Base-by-base conservation (phyloP, 2,329 filamentous ascomycete genomes). In the Exserohilum rostratum region DNA sequence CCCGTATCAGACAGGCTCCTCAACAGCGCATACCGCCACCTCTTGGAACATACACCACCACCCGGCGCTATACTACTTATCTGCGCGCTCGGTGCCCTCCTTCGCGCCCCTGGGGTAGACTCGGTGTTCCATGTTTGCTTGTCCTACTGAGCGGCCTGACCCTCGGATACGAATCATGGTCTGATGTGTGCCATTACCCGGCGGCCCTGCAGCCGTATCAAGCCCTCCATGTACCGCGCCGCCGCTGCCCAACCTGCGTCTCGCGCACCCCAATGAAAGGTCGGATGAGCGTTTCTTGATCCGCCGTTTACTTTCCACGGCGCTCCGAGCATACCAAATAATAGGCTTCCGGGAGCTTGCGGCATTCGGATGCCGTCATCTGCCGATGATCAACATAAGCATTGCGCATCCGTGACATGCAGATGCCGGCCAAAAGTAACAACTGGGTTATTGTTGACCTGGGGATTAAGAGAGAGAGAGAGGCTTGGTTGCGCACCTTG, bases 401-500 rank as follows among this genome's bases (percentile, higher is more conserved):
- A 46, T 38, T 40, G 42, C 31, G 43, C 50, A 20, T 20, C 27
- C 13, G 37, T 46, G 47, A 33, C 18, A 20, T 34, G 40, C 10
- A 34, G 37, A 37, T 51, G 42, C 37, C 35, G 15, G 31, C 33
- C 35, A 49, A 11, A 27, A 17, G 39, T 25, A 37, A 49, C 20
- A 18, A 54, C 34, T 31, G 18, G 34, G 22, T 37, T 46, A n/a
- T 25, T 30, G 50, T 50, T 34, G 39, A 53, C 46, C 40, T 51
- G 46, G 44, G 12, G 9, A 46, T 43, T 18, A 18, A 42, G 40
- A 30, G 22, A 25, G 22, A 5, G 31, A 6, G 6, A 31, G 43
- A 58, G 57, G 46, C 60, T 57, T 62, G 57, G 39, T 57, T 56
- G 39, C 31, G 47, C 38, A 15, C 42, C 30, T 22, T 45, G 30